Base-by-base conservation (phyloP, 306 rosid species). In the Corylus americana region DNA sequence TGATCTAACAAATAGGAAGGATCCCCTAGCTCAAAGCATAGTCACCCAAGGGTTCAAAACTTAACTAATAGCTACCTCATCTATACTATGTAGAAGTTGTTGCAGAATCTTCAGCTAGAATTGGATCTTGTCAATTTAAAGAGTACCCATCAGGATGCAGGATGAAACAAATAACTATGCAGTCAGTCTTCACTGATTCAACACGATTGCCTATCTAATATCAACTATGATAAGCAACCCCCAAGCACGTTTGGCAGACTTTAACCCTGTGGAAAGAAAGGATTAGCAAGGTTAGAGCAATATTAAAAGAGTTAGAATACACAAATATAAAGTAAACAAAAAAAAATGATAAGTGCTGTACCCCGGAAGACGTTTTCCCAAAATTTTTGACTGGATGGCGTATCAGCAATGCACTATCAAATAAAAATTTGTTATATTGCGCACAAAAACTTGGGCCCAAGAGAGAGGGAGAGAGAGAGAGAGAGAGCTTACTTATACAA, bases 381-480 rank as follows among this genome's bases (percentile, higher is more conserved):
- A 89, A 88, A 78, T 77, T 70, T 78, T 79, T 83, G 31, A 85
- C 88, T 37, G 89, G 90, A 90, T 83, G 86, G 74, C 85, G 91
- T 89, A 84, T 90, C 93, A 90, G 90, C 89, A 91, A 91, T 86
- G 94, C 93, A 76, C 91, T 91, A 86, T 45, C 78, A 61, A 76
- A 63, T 77, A 70, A 79, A 54, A 49, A 77, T 48, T 77, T 53
- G 51, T 87, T 73, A 83, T 55, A 80, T 57, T 70, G 74, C 59
- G 42, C 47, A 8, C 18, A 54, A 49, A 50, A 42, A 84, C 71
- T 59, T 31, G 74, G 42, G 42, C 37, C 29, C 70, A 73, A 51
- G 70, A 35, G 47, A 12, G 2, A 2, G 49, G 54, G 55, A 47
- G 63, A 71, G 12, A 51, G 18, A 35, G 51, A 77, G 71, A 82